Percentiles rank a stretch among this genome's conserved stretches.
Evolutionary conservation across 345 rosid genomes (phyloP).

Genomic region (Aquilaria yunnanensis): DNA sequence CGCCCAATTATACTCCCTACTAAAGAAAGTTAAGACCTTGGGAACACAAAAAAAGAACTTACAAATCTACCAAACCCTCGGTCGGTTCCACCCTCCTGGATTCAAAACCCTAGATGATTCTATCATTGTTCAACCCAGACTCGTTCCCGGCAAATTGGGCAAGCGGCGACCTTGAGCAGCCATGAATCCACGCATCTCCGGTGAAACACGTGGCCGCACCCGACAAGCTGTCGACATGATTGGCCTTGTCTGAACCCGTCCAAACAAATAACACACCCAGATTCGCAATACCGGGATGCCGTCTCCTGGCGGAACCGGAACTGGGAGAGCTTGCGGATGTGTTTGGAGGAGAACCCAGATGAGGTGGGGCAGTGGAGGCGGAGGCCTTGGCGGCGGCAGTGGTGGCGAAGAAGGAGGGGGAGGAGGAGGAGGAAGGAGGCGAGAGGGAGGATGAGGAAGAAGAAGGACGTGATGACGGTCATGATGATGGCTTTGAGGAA

Average conservation of each 20-base stretch:
- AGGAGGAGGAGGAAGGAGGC: constrained; percentile 43
- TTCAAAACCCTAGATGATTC: constrained; percentile 16
- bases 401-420: constrained; percentile 42
- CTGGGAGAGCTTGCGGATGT: constrained; percentile 54
- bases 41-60: constrained; percentile 16
- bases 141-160: constrained; percentile 64
- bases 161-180: constrained; percentile 63
- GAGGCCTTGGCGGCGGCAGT: constrained; percentile 19
- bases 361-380: constrained; percentile 17
- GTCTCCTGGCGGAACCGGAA: constrained; percentile 33
- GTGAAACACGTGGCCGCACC: constrained; percentile 81
- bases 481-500: constrained; percentile 61
- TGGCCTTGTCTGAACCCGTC: constrained; percentile 69
- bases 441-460: constrained; percentile 49
- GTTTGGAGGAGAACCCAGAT: constrained; percentile 37
- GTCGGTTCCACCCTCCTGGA: constrained; percentile 12
- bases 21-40: no score
- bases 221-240: constrained; percentile 68
- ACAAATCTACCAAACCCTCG: constrained; percentile 29
- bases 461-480: constrained; percentile 52
- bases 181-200: constrained; percentile 74
- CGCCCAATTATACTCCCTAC: no score
- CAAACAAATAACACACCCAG: constrained; percentile 69
- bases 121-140: constrained; percentile 28
- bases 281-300: constrained; percentile 16